Base-by-base conservation (phyloP, 495 filamentous ascomycete genomes). In the Penicillium crystallinum region DNA sequence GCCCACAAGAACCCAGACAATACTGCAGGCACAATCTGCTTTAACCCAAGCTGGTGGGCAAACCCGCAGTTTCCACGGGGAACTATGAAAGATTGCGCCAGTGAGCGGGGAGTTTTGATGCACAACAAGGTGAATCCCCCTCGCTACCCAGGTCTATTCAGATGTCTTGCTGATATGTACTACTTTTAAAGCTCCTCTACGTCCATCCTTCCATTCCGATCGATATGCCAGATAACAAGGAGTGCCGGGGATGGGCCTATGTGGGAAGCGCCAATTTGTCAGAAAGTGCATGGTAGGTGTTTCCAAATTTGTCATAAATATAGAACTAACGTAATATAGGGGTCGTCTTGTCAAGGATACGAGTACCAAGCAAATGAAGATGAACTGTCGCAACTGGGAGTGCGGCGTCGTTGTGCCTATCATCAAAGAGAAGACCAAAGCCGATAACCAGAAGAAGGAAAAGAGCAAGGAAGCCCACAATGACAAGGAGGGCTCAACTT, bases 361-460 rank as follows among this genome's bases (percentile, higher is more conserved):
- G 30, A 62, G 54, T 1, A 86, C 78, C 0, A 84, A 84, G 42
- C 54, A 71, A 18, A 78, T 81, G 0, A 96, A 91, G 57, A 67
- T 97, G 17, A 93, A 83, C 50, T 90, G 87, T 62, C 82, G 88
- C 11, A 98, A 97, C 66, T 98, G 93, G 93, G 93, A 98, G 68
- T 97, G 90, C 56, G 93, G 93, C 3, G 90, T 98, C 0, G 22
- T 98, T 2, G 55, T 96, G 10, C 83, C 81, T 0, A 46, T 73
- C 6, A 62, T 58, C n/a, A 39, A 61, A 3, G 25, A 57, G 19
- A 51, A 33, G 21, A 21, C 42, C 9, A 11, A n/a, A 15, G 6
- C 37, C 5, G 15, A 30, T 15, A 30, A 33, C 33, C 14, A 17
- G 5, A 41, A 15, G 18, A 46, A 17, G 19, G 27, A 14, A 12